phyloP scores from a whole-genome alignment of 345 rosid species.

The Sapria himalayana region DNA sequence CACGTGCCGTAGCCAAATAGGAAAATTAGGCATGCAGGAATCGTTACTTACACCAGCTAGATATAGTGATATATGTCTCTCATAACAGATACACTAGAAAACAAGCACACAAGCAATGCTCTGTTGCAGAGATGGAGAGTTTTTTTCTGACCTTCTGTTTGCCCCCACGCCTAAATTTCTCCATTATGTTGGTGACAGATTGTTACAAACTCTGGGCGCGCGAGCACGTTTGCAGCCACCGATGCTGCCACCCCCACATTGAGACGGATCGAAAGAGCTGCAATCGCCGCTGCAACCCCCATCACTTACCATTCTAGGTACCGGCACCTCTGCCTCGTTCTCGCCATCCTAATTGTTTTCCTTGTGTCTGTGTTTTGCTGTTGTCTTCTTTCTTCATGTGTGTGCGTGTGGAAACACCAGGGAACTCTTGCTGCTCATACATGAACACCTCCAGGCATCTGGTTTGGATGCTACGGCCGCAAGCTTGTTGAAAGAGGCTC shows the following conservation, averaged over 20 bases:
- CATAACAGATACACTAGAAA: too few relatives aligned
- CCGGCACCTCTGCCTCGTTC: neutral
- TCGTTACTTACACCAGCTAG: too few relatives aligned
- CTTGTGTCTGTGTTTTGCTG: neutral
- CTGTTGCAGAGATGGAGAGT: too few relatives aligned
- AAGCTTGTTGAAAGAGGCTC: slow-evolving; percentile 66
- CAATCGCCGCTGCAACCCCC: slow-evolving; percentile 97
- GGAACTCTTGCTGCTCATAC: slow-evolving; percentile 86
- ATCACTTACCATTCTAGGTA: slow-evolving; percentile 74
- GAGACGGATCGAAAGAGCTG: slow-evolving; percentile 96
- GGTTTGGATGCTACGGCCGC: slow-evolving; percentile 59
- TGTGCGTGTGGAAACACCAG: slow-evolving; percentile 16
- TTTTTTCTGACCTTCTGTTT: too few relatives aligned
- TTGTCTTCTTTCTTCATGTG: slow-evolving; percentile 4
- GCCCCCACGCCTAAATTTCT: too few relatives aligned
- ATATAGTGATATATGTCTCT: too few relatives aligned
- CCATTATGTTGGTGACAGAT: slow-evolving; percentile 35
- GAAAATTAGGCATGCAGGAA: too few relatives aligned
- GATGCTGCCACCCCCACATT: slow-evolving; percentile 98
- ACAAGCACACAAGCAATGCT: too few relatives aligned
- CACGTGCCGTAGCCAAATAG: too few relatives aligned
- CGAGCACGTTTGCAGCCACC: slow-evolving; percentile 76
- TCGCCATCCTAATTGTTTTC: neutral
- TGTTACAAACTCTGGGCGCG: slow-evolving; percentile 92
- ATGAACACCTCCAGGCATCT: slow-evolving; percentile 87